Percentiles rank a stretch among this genome's conserved stretches.
These are phyloP conservation scores for Tetrastigma voinierianum DNA, from an alignment of 164 flowering plant genomes.

Conservation along the genomic window DNA sequence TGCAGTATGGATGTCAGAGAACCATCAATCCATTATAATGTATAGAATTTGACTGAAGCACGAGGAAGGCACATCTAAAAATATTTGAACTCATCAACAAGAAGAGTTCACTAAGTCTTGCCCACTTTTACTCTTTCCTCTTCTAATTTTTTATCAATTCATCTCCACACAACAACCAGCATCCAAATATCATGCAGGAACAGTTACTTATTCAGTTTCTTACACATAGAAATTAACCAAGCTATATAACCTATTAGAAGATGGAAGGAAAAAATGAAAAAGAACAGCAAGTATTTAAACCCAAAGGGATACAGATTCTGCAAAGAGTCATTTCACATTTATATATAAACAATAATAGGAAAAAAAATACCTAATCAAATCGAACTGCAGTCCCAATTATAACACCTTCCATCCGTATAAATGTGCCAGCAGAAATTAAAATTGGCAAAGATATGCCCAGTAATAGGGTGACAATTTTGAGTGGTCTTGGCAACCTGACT, in stretches of 20 bases:
- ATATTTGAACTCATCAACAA: neutral
- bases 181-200: no score
- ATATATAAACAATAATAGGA: neutral
- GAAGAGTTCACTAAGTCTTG: neutral
- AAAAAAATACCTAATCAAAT: constrained; percentile 57
- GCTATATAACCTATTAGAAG: neutral
- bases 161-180: no score
- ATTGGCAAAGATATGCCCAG: constrained; percentile 64
- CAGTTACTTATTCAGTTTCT: neutral
- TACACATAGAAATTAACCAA: constrained; percentile 1
- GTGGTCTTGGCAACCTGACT: constrained; percentile 69
- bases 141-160: neutral
- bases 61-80: neutral
- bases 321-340: neutral
- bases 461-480: constrained; percentile 73
- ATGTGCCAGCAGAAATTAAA: constrained; percentile 62
- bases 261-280: neutral
- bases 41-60: neutral
- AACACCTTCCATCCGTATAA: constrained; percentile 56
- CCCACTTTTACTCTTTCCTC: neutral
- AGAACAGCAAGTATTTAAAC: neutral
- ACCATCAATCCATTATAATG: no score
- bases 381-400: constrained; percentile 66
- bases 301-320: neutral
- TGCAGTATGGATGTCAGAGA: no score